phyloP scores from a whole-genome alignment of 345 rosid species.

The Hevea brasiliensis region DNA sequence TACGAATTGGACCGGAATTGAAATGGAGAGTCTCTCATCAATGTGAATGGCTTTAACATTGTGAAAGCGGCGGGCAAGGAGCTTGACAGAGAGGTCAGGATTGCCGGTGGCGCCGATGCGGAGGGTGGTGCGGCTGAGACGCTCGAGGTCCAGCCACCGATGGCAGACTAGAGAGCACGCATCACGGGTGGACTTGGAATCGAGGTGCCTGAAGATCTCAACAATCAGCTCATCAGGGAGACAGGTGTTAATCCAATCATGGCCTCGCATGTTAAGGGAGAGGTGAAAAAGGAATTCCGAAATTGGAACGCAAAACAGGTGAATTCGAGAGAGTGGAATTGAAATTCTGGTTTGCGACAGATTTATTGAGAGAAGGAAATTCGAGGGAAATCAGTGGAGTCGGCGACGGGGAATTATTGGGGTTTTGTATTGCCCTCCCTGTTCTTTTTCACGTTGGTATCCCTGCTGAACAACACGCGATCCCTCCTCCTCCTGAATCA shows the following conservation, averaged over 20 bases:
- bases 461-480: too few relatives aligned
- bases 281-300: background rate
- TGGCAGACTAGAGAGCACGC: constrained; percentile 89
- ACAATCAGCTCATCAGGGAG: constrained; percentile 81
- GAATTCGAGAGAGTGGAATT: background rate
- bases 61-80: constrained; percentile 72
- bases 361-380: background rate
- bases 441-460: too few relatives aligned
- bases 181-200: constrained; percentile 62
- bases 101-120: constrained; percentile 78
- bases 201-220: constrained; percentile 71
- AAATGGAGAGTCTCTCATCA: constrained; percentile 70
- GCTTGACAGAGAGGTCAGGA: constrained; percentile 58
- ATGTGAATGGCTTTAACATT: constrained; percentile 56
- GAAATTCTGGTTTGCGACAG: background rate
- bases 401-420: background rate
- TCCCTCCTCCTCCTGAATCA: too few relatives aligned
- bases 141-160: constrained; percentile 81
- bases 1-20: constrained; percentile 47
- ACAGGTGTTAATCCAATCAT: constrained; percentile 63
- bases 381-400: constrained; percentile 20
- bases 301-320: background rate
- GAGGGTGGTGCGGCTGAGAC: constrained; percentile 76
- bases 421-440: background rate
- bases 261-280: constrained; percentile 65